phyloP scores from a whole-genome alignment of 768 basidiomycete genomes.

The Mycena alexandri region DNA sequence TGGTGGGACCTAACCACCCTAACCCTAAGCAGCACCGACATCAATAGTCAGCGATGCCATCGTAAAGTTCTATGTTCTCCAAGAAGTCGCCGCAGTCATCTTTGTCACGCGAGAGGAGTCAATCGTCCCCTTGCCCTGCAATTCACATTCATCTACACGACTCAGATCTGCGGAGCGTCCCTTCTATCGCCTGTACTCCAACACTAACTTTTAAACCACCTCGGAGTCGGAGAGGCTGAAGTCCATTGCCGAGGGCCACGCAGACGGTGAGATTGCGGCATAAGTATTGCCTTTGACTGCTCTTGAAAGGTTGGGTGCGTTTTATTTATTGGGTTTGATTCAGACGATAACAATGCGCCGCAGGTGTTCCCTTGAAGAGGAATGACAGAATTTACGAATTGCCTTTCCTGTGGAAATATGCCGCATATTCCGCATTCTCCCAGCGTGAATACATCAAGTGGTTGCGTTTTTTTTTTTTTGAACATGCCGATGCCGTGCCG shows the following conservation, averaged over 20 bases:
- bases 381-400: too few species aligned
- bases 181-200: slow-evolving; percentile 17
- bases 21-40: too few species aligned
- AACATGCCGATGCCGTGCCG: slow-evolving; percentile 6
- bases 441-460: neutral
- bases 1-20: too few species aligned
- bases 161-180: slow-evolving; percentile 32
- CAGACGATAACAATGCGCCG: neutral
- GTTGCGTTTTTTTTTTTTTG: neutral
- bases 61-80: neutral
- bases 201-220: slow-evolving; percentile 28
- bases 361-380: neutral
- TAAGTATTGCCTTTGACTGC: slow-evolving; percentile 13
- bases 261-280: slow-evolving; percentile 27
- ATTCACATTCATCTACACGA: slow-evolving; percentile 35
- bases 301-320: neutral
- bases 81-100: slow-evolving; percentile 12
- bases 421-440: too few species aligned
- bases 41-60: neutral
- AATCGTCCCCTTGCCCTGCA: slow-evolving; percentile 39
- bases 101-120: slow-evolving; percentile 19
- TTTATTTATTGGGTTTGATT: neutral
- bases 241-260: slow-evolving; percentile 11
- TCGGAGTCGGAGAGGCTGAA: slow-evolving; percentile 18
- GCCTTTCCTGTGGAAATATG: too few species aligned